Conservation (phyloP, 2,329 filamentous ascomycete genomes). For the Pseudogymnoascus destructans region DNA sequence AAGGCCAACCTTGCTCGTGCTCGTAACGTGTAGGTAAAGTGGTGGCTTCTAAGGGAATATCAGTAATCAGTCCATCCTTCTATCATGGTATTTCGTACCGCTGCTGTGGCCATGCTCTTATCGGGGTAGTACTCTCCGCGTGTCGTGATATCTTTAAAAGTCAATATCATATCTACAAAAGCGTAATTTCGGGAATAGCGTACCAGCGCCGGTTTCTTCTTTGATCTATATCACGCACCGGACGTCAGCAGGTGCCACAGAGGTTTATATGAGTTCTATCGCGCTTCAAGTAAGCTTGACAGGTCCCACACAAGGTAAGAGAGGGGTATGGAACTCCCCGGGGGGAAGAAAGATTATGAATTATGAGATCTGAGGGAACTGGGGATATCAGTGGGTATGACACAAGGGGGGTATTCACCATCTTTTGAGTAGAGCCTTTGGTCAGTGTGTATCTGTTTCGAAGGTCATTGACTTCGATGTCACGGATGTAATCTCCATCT, state of each 20-base stretch:
- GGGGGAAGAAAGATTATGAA: conserved; percentile 26
- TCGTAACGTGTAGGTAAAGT: conserved; percentile 89
- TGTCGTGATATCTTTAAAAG: conserved; percentile 88
- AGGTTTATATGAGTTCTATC: conserved; percentile 51
- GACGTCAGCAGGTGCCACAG: conserved; percentile 91
- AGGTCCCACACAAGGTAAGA: conserved; percentile 39
- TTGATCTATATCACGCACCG: conserved; percentile 90
- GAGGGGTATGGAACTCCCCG: conserved; percentile 11
- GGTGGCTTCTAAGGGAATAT: conserved; percentile 61
- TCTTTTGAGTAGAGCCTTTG: conserved; percentile 95
- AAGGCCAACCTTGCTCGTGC: conserved; percentile 80
- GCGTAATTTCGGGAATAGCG: conserved; percentile 43
- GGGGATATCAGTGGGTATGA: conserved; percentile 50
- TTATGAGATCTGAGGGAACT: conserved; percentile 25
- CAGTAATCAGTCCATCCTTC: conserved; percentile 13
- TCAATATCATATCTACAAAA: conserved; percentile 38
- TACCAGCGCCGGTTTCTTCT: conserved; percentile 99
- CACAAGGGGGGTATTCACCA: conserved; percentile 81
- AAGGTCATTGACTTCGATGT: conserved; percentile 97
- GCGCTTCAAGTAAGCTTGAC: conserved; percentile 58
- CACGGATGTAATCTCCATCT: conserved; percentile 95
- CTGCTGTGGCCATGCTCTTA: conserved; percentile 89
- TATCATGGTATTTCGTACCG: conserved; percentile 46
- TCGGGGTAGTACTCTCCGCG: conserved; percentile 94
- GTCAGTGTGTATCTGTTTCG: conserved; percentile 95